Evolutionary conservation across 108 stramenopile genomes (phyloP), one percentile per base, ranked within the genome.

Genomic region (Aurantiochytrium sp.): DNA sequence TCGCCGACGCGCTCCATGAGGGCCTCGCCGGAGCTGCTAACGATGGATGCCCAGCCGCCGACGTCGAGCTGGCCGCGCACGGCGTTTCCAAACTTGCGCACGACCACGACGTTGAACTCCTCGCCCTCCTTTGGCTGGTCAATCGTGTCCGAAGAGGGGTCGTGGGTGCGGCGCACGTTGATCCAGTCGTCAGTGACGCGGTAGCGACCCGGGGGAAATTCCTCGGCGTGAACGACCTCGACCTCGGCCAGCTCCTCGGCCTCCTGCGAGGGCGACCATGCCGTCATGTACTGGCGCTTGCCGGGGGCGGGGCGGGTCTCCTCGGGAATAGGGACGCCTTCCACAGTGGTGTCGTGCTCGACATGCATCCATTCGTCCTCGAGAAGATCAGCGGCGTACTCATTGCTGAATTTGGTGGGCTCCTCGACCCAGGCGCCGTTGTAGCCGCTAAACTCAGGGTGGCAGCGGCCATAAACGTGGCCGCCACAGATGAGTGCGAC

Each of bases 401-500:
- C 94, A 88, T 97, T 97, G 88, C 95, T 95, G 86, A 97, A 97
- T 4, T 93, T 86, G 37, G 95, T 89, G 87, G 91, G 94, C 36
- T 96, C 54, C 68, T 92, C 91, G 2, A 94, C 94, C 96, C 96
- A 97, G 2, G 95, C 90, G 32, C 93, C 95, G 55, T 93, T 95
- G 54, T 94, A 86, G 68, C 96, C 96, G 27, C 92, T 92, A 69
- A 95, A 87, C 86, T 95, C 94, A 34, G 90, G 90, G 85, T 95
- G 94, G 55, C 94, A 94, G 5, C 93, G 69, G 86, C 96, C 96
- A 48, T 96, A 91, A 52, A 96, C 94, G 95, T 97, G 97, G 3
- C 96, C 97, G 53, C 97, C 97, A n/a, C 92, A 93, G 32, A 68
- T 12, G 36, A 97, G 91, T 4, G 96, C 96, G 31, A 96, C 97